These are phyloP conservation scores for Tagetes erecta DNA, from an alignment of 129 eudicot genomes.

Conservation along the genomic window DNA sequence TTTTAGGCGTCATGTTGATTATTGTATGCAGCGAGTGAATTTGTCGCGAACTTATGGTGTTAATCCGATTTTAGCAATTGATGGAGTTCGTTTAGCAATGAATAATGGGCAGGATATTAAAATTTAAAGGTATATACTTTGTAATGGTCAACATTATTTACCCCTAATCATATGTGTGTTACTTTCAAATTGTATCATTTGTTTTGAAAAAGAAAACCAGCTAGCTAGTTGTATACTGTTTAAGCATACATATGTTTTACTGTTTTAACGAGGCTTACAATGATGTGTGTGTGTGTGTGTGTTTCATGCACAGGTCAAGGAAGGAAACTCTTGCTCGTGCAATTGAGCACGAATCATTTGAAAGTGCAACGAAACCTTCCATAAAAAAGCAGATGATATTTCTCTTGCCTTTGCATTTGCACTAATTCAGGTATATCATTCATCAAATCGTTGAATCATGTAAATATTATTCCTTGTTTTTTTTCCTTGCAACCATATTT, in stretches of 20 bases:
- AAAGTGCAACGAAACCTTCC: constrained; percentile 80
- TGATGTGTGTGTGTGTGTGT: constrained; percentile 10
- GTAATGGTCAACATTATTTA: no score
- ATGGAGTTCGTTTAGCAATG: no score
- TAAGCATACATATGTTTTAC: background rate
- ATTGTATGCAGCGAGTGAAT: no score
- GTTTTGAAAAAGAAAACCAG: no score
- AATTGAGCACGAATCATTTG: constrained; percentile 80
- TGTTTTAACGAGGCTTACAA: background rate
- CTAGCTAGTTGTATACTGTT: background rate
- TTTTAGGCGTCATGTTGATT: no score
- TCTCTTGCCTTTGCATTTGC: constrained; percentile 85
- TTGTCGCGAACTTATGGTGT: no score
- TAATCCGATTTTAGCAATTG: no score
- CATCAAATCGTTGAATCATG: background rate
- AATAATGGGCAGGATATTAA: no score
- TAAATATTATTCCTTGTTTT: background rate
- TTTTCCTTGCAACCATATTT: background rate
- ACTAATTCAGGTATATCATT: constrained; percentile 66
- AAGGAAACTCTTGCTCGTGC: constrained; percentile 94
- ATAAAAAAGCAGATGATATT: constrained; percentile 93
- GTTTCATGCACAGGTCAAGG: constrained; percentile 57
- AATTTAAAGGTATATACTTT: no score
- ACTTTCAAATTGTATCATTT: no score
- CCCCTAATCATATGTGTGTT: no score